Base-by-base conservation (phyloP, 176 grass and related monocot genomes). In the Cenchrus purpureus region DNA sequence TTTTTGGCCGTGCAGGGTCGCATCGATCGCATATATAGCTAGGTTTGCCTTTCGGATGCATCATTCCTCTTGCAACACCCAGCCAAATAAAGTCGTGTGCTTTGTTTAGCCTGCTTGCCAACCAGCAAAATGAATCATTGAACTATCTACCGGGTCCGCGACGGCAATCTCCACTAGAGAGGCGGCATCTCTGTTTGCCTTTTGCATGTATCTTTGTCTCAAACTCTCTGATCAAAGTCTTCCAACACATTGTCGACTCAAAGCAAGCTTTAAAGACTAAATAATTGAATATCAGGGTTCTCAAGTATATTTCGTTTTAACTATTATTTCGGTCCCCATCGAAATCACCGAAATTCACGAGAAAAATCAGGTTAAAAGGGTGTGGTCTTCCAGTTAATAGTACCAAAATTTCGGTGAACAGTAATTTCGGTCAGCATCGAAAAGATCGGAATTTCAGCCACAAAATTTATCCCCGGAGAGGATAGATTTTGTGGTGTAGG, bases 91-190 rank as follows among this genome's bases (percentile, higher is more conserved):
- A 88, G 86, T 73, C 74, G 12, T 37, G 54, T 57, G 57, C 74
- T 79, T 78, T 46, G 37, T 40, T 79, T 71, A 76, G 44, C 78
- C 67, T 40, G 37, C 37, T 79, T 88, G 81, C 57, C 59, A 79
- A 83, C 86, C 46, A 56, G 63, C 50, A 54, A 22, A 72, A 62
- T 54, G 14, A 15, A 58, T 79, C 68, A 79, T 74, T 74, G 37
- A 58, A 51, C 13, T 7, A 22, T 42, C 13, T 7, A 22, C 60
- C 52, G 19, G 79, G 71, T 81, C 56, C 81, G 61, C 61, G 74
- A 68, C 51, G 78, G 71, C 86, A 60, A 17, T 7, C 69, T 51
- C 69, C 76, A 75, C 76, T 84, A 85, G 48, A 60, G 79, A 68
- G 63, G 52, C 82, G 63, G 52, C 82, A 89, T 11, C 52, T 29